phyloP scores from a whole-genome alignment of 2,329 filamentous ascomycete species.

The Byssochlamys sp. region DNA sequence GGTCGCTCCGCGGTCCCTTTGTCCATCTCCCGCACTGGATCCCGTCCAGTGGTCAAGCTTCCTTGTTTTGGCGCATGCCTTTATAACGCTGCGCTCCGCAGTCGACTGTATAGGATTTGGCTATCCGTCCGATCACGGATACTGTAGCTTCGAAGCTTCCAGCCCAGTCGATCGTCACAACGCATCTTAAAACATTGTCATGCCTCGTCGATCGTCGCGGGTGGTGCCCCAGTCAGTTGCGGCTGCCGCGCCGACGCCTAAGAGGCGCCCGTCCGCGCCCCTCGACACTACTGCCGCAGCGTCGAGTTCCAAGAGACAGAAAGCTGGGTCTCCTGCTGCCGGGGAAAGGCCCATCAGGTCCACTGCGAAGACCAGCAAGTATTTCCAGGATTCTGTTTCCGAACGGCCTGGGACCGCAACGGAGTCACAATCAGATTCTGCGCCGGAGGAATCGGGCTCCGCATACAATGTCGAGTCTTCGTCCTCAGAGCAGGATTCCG shows the following conservation, averaged over 20 bases:
- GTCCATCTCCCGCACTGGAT: conserved; percentile 12
- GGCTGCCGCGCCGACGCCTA: conserved; percentile 21
- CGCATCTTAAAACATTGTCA: conserved; percentile 8
- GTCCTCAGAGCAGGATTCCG: conserved; percentile 2
- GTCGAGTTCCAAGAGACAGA: conserved; percentile 23
- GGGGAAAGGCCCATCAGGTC: conserved; percentile 16
- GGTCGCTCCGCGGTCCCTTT: conserved; percentile 12
- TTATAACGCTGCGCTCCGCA: neutral
- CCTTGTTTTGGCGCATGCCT: neutral
- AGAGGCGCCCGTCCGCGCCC: conserved; percentile 26
- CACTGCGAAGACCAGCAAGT: conserved; percentile 43
- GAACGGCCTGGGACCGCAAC: conserved; percentile 17
- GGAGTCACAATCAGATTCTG: conserved; percentile 25
- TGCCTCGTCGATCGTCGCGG: conserved; percentile 31
- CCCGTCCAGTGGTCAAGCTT: conserved; percentile 5
- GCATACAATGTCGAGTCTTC: conserved; percentile 8
- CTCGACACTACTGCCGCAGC: conserved; percentile 16
- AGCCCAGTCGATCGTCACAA: neutral
- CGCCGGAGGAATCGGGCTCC: conserved; percentile 30
- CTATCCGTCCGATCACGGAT: neutral
- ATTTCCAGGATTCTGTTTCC: conserved; percentile 37
- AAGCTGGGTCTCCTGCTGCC: conserved; percentile 9
- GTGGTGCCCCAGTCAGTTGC: conserved; percentile 23
- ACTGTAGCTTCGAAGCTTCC: neutral
- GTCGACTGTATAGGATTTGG: neutral